Evolutionary conservation across 768 basidiomycete species (phyloP), one percentile per base, ranked within the genome.

Genomic region (Boletus bicolor): DNA sequence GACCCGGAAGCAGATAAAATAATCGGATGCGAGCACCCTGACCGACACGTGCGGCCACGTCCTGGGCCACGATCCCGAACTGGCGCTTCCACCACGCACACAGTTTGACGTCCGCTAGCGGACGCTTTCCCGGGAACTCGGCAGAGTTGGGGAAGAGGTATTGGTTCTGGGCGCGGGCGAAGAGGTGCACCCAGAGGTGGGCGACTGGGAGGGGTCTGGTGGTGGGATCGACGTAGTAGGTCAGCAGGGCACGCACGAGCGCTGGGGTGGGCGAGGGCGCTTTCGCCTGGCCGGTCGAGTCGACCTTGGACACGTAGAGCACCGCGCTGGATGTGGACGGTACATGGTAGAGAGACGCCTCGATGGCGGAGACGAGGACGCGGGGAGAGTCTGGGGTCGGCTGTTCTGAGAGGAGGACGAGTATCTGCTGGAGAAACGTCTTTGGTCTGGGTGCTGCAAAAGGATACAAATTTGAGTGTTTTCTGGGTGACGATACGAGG

Each of bases 21-120:
- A 84, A 64, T 52, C 70, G 71, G 14, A 65, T 47, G 1, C 15
- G 35, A 24, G 32, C 35, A 6, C 28, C 30, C 11, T 52, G 38
- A 0, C 48, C 51, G 12, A 38, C 58, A 19, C 61, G 68, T 44
- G 51, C 14, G 0, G 15, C 63, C 61, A 83, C 63, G 19, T 77
- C 77, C 41, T 57, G 61, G 5, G 79, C 83, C 5, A 87, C 83
- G 26, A 78, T 74, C 51, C 81, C 78, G 46, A 95, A 71, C 30
- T 90, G 77, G 21, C 81, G 79, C 69, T 87, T 90, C 97, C 97
- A 99, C 97, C 97, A 99, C 38, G 78, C 83, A 67, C 93, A 93
- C 3, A 98, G 79, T 65, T 81, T 79, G 43, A 86, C 76, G 67
- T 98, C 97, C 43, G 82, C 79, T 51, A 96, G 72, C 2, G 89